These are phyloP conservation scores for Inga leiocalycina DNA, from an alignment of 306 rosid genomes.

Conservation along the genomic window DNA sequence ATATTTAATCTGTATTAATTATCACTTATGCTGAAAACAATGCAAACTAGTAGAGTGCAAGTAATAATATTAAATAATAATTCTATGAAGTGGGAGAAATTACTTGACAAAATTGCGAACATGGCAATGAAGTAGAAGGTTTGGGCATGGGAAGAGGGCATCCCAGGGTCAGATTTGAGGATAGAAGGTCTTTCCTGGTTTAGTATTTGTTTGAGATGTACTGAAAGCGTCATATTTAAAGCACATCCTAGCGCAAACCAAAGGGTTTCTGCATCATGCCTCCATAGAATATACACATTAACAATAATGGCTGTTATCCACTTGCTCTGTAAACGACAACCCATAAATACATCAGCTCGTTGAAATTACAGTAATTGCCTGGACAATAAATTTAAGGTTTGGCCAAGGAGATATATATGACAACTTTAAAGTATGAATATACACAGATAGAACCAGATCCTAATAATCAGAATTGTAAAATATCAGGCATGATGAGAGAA, in stretches of 20 bases:
- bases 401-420: background rate
- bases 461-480: background rate
- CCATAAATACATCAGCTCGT: conserved; percentile 1
- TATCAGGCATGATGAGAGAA: background rate
- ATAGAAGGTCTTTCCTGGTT: conserved; percentile 78
- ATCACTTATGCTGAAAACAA: background rate
- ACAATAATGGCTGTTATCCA: conserved; percentile 58
- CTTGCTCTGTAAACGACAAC: conserved; percentile 63
- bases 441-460: background rate
- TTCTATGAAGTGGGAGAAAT: conserved; percentile 5
- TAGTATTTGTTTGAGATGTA: conserved; percentile 52
- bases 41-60: background rate
- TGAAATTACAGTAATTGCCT: background rate
- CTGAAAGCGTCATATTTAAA: conserved; percentile 49
- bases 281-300: conserved; percentile 53
- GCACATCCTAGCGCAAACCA: conserved; percentile 70
- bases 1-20: too few relatives aligned
- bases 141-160: conserved; percentile 89
- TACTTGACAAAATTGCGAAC: conserved; percentile 58
- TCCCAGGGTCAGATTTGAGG: conserved; percentile 72
- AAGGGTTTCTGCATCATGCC: conserved; percentile 74
- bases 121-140: conserved; percentile 56
- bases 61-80: background rate
- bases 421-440: background rate
- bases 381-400: background rate